Conservation (phyloP, 139 green algal species). For the Chlamydomonas sp. region DNA sequence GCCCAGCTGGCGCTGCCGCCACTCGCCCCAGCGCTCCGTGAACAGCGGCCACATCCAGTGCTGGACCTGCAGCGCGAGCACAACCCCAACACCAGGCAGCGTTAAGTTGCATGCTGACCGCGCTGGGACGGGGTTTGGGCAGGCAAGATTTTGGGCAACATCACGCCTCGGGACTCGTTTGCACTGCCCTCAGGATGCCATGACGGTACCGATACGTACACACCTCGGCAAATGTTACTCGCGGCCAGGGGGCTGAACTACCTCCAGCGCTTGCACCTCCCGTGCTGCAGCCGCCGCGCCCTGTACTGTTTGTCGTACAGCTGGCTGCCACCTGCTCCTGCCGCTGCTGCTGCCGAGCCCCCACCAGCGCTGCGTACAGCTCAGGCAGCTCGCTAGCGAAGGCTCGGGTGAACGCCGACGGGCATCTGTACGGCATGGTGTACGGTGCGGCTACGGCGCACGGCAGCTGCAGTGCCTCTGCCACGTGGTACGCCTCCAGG, state of each 20-base stretch:
- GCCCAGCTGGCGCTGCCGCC: conserved; percentile 55
- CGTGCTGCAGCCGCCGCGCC: neutral
- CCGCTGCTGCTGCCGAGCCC: neutral
- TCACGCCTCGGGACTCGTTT: too few species aligned
- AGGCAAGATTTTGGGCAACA: too few species aligned
- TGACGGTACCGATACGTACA: neutral
- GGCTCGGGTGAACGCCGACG: conserved; percentile 36
- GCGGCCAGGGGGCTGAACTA: too few species aligned
- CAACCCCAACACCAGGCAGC: conserved; percentile 5
- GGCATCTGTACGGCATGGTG: conserved; percentile 67
- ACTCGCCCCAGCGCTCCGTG: conserved; percentile 66
- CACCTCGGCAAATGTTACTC: conserved; percentile 3
- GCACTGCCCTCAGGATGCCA: neutral
- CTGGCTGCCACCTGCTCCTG: neutral
- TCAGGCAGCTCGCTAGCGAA: conserved; percentile 44
- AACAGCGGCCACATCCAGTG: conserved; percentile 90
- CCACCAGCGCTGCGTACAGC: conserved; percentile 38
- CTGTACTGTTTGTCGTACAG: neutral
- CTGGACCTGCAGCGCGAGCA: conserved; percentile 46
- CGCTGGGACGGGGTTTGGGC: neutral
- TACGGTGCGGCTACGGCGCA: conserved; percentile 67
- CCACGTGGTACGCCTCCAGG: conserved; percentile 69
- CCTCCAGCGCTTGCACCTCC: neutral
- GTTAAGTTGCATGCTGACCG: neutral
- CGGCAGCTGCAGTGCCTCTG: conserved; percentile 62